Conservation (phyloP, 345 rosid genomes). For the Raphanus sativus region DNA sequence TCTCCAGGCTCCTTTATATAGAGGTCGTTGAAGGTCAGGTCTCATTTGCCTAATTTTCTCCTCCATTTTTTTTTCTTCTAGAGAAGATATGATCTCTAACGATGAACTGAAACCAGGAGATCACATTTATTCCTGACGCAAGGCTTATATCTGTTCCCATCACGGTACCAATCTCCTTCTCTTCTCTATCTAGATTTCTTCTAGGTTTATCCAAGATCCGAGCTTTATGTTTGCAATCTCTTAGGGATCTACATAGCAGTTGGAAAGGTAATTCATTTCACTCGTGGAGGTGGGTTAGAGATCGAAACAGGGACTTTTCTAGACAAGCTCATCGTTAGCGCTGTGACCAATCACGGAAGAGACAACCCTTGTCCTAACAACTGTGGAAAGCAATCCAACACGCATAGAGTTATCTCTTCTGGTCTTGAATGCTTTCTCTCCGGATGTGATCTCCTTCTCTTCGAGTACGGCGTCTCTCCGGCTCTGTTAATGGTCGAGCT, state of each 20-base stretch:
- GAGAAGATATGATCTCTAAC: slow-evolving; percentile 32
- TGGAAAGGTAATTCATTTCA: slow-evolving; percentile 71
- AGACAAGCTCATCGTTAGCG: slow-evolving; percentile 59
- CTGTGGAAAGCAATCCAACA: slow-evolving; percentile 53
- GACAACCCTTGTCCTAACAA: slow-evolving; percentile 47
- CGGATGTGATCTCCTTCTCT: slow-evolving; percentile 58
- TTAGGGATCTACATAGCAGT: slow-evolving; percentile 67
- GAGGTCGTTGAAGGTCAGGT: no score
- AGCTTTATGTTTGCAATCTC: neutral
- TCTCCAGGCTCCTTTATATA: no score
- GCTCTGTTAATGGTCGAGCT: neutral
- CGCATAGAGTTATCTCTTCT: slow-evolving; percentile 57
- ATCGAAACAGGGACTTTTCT: slow-evolving; percentile 48
- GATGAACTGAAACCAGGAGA: slow-evolving; percentile 64
- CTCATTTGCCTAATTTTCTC: no score
- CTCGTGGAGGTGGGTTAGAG: slow-evolving; percentile 66
- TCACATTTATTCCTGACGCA: slow-evolving; percentile 85
- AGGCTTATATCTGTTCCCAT: slow-evolving; percentile 64
- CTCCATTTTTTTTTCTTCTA: no score
- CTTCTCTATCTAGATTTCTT: neutral
- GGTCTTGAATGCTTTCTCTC: slow-evolving; percentile 73
- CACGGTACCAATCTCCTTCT: slow-evolving; percentile 54
- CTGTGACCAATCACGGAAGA: slow-evolving; percentile 41
- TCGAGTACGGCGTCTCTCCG: slow-evolving; percentile 52
- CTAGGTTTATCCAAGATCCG: neutral